phyloP scores from a whole-genome alignment of 2,329 filamentous ascomycete genomes.

The Sarocladium kiliense region DNA sequence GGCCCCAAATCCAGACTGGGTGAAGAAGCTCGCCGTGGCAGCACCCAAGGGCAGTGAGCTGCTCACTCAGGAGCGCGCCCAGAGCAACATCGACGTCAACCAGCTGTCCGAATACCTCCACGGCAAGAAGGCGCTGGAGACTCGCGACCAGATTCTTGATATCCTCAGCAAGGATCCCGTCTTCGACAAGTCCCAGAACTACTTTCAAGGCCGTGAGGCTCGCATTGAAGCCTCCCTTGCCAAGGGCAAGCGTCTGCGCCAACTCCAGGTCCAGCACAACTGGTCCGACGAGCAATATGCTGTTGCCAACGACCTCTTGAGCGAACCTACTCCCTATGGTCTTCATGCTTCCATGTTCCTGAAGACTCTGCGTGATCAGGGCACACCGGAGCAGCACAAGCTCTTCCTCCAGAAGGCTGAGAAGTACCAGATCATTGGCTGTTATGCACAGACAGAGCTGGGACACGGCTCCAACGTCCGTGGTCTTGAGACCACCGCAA shows the following conservation, averaged over 20 bases:
- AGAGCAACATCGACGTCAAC: constrained; percentile 62
- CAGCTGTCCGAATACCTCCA: constrained; percentile 65
- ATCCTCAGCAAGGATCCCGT: constrained; percentile 63
- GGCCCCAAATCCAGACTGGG: constrained; percentile 24
- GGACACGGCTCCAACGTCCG: constrained; percentile 13
- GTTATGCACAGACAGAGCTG: constrained; percentile 13
- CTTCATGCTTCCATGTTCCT: constrained; percentile 12
- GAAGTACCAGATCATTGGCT: constrained; percentile 12
- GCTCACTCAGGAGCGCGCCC: constrained; percentile 61
- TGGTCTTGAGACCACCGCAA: constrained; percentile 12
- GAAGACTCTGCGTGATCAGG: constrained; percentile 7
- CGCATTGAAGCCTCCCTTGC: constrained; percentile 65
- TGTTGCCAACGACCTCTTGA: constrained; percentile 62
- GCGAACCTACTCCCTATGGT: constrained; percentile 52
- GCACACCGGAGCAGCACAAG: constrained; percentile 5
- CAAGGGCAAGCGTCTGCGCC: constrained; percentile 63
- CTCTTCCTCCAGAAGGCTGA: constrained; percentile 5
- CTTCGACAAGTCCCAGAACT: constrained; percentile 75
- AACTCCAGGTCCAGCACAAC: constrained; percentile 60
- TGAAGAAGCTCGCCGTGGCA: constrained; percentile 34
- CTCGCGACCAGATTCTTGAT: constrained; percentile 54
- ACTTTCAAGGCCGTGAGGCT: constrained; percentile 65
- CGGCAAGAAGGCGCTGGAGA: constrained; percentile 57
- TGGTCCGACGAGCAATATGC: constrained; percentile 62
- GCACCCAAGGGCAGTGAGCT: constrained; percentile 65